Evolutionary conservation across 352 stramenopile species (phyloP).

Genomic region (Sclerospora graminicola): DNA sequence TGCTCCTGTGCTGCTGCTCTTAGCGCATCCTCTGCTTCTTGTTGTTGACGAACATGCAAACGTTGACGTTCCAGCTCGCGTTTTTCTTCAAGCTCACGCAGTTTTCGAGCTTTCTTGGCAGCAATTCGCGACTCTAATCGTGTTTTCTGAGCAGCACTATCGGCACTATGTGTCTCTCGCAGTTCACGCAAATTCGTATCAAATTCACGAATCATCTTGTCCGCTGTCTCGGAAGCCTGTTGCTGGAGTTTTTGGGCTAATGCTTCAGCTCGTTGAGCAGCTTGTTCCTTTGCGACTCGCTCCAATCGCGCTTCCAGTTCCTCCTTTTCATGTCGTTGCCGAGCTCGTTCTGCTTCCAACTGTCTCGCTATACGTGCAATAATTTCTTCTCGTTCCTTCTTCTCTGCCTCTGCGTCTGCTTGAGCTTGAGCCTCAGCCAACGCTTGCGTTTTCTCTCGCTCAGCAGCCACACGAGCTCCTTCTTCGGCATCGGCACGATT

Average conservation of each 20-base stretch:
- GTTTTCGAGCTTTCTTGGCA: conserved; percentile 68
- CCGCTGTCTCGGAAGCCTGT: conserved; percentile 35
- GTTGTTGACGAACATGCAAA: conserved; percentile 30
- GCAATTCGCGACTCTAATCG: conserved; percentile 64
- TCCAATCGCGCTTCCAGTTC: conserved; percentile 29
- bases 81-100: conserved; percentile 63
- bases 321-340: conserved; percentile 38
- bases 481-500: conserved; percentile 3
- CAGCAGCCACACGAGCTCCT: conserved; percentile 6
- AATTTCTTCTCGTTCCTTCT: conserved; percentile 21
- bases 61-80: conserved; percentile 40
- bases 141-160: conserved; percentile 49
- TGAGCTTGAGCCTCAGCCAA: conserved; percentile 2
- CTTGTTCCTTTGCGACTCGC: conserved; percentile 33
- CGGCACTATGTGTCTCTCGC: conserved; percentile 43
- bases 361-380: conserved; percentile 20
- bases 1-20: conserved; percentile 24
- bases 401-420: conserved; percentile 11
- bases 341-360: conserved; percentile 42
- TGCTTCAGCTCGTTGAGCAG: conserved; percentile 14
- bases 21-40: conserved; percentile 34
- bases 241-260: conserved; percentile 23
- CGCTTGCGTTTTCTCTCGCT: conserved; percentile 11
- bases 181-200: conserved; percentile 51
- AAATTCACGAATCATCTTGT: conserved; percentile 54